Conservation (phyloP, 495 filamentous ascomycete species). For the Stereocaulon alpinum region DNA sequence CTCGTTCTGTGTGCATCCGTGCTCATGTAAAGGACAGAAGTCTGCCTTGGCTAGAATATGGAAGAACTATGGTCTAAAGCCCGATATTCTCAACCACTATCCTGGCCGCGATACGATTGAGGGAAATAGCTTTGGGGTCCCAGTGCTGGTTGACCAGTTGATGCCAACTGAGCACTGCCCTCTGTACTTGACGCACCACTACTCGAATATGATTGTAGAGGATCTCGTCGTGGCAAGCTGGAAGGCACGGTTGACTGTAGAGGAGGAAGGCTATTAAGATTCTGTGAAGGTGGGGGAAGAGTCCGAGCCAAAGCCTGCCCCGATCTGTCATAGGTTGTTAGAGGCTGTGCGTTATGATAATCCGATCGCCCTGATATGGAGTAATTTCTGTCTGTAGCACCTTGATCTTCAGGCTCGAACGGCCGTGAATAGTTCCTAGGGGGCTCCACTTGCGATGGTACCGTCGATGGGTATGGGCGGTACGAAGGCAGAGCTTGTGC, state of each 20-base stretch:
- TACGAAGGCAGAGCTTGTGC: constrained; percentile 14
- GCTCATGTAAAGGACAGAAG: neutral
- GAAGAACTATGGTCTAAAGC: too few relatives aligned
- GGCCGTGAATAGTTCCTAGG: constrained; percentile 5
- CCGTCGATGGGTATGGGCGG: constrained; percentile 7
- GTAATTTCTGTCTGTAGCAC: neutral
- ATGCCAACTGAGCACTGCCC: constrained; percentile 1
- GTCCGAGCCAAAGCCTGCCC: constrained; percentile 8
- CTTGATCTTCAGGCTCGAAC: constrained; percentile 11
- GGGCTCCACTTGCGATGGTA: constrained; percentile 7
- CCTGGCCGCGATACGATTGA: constrained; percentile 6
- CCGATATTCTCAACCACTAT: neutral
- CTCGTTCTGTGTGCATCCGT: neutral
- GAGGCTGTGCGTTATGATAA: constrained; percentile 3
- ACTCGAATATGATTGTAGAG: constrained; percentile 5
- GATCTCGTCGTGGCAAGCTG: constrained; percentile 8
- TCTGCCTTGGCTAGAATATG: neutral
- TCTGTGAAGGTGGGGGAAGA: constrained; percentile 13
- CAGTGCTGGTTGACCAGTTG: neutral
- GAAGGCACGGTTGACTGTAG: constrained; percentile 13
- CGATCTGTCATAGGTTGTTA: constrained; percentile 8
- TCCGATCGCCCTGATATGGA: neutral
- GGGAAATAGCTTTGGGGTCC: constrained; percentile 7
- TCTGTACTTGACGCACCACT: constrained; percentile 9
- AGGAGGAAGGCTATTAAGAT: constrained; percentile 14